Base-by-base conservation (phyloP, 139 green algal genomes). In the Raphidocelis subcapitata region DNA sequence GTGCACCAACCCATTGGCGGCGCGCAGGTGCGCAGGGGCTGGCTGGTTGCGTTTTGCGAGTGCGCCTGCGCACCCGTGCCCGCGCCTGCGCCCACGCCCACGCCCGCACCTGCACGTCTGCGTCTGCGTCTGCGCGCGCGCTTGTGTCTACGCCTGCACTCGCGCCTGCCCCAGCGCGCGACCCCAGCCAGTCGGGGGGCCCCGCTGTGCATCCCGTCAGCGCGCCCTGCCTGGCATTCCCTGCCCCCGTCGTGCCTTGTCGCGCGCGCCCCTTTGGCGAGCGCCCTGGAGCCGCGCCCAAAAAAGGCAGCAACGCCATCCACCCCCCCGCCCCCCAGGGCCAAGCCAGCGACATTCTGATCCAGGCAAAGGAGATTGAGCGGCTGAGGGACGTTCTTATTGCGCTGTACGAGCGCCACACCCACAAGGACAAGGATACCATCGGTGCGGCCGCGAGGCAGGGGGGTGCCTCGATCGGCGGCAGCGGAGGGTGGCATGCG, bases 341-440 rank as follows among this genome's bases (percentile, higher is more conserved):
- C n/a, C 92, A 97, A 84, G 92, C 93, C 0, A 87, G 54, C 0
- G 95, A 99, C 79, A 97, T 99, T 51, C 82, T 86, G 16, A 99
- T 99, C 33, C 84, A 93, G 0, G 94, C 95, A 0, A 77, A 92
- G 67, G 93, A 99, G 81, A 97, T 99, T 56, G 76, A 95, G 35
- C 86, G 88, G 32, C 85, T 94, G 69, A 79, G 92, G n/a, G 75
- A 74, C 21, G 60, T 84, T 24, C 78, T 99, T 23, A 93, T 89
- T 54, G 32, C 79, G 1, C 82, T 99, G 8, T 98, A 98, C 67
- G 79, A 84, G 0, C 74, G 86, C 47, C 95, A 99, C 84, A 97
- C 91, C 0, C 81, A 83, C 5, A 85, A 95, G 70, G 8, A 54
- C 0, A 16, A 62, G 32, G 71, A 84, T 18, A 75, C 65, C 15